These are phyloP conservation scores for Citrus trifoliata DNA, from an alignment of 345 rosid genomes.

Conservation along the genomic window DNA sequence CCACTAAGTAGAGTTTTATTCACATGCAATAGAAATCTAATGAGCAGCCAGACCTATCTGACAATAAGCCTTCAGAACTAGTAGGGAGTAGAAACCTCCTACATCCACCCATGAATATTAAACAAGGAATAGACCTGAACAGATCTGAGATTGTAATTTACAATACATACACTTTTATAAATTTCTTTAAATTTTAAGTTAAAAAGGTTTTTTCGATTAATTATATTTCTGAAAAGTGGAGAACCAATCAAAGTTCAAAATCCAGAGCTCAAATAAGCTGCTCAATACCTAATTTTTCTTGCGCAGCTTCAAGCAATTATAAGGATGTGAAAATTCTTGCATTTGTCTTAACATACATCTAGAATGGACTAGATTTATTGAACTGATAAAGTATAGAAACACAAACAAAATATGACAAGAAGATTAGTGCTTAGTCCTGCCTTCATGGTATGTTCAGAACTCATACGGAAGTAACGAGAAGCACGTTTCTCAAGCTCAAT, in stretches of 20 bases:
- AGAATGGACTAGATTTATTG: background rate
- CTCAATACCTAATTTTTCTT: background rate
- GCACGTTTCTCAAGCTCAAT: conserved; percentile 97
- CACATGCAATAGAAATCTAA: background rate
- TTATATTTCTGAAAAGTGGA: background rate
- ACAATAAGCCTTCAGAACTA: background rate
- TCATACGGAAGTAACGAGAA: conserved; percentile 87
- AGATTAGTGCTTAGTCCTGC: conserved; percentile 25
- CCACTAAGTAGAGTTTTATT: background rate
- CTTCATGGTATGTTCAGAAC: conserved; percentile 98
- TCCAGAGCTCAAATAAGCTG: background rate
- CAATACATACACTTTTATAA: background rate
- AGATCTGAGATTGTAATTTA: background rate
- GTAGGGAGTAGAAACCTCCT: background rate
- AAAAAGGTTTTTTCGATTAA: background rate
- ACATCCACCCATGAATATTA: background rate
- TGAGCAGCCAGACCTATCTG: background rate
- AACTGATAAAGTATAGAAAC: background rate
- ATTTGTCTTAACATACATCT: background rate
- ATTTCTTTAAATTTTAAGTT: background rate
- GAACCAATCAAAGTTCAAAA: background rate
- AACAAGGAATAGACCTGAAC: background rate
- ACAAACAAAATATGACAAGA: background rate
- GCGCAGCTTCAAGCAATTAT: background rate
- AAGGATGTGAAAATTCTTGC: background rate